phyloP scores from a whole-genome alignment of 768 basidiomycete species.

The Cystoderma amianthinum region DNA sequence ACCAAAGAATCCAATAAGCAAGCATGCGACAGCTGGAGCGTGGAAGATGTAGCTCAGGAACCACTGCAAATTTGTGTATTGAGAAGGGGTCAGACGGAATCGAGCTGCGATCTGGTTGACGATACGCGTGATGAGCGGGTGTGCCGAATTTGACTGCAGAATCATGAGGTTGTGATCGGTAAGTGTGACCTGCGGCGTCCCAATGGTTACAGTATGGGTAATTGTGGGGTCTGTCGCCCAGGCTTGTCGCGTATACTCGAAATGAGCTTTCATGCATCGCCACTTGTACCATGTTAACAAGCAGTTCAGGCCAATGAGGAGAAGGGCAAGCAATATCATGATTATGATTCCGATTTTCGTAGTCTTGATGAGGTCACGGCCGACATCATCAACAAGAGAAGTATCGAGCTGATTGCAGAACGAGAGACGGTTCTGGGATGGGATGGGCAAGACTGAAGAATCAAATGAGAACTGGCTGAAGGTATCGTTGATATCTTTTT shows the following conservation, averaged over 20 bases:
- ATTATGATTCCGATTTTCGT: conserved; percentile 76
- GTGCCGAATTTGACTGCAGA: conserved; percentile 58
- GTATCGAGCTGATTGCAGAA: conserved; percentile 81
- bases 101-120: conserved; percentile 43
- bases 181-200: conserved; percentile 48
- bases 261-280: conserved; percentile 57
- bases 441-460: conserved; percentile 69
- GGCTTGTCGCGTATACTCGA: conserved; percentile 67
- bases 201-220: conserved; percentile 26
- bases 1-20: conserved; percentile 91
- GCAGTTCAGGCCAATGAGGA: conserved; percentile 70
- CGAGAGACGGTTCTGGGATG: conserved; percentile 54
- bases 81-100: conserved; percentile 49
- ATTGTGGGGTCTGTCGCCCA: conserved; percentile 72
- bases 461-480: conserved; percentile 70
- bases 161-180: conserved; percentile 76
- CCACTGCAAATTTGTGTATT: conserved; percentile 75
- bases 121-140: conserved; percentile 69
- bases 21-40: conserved; percentile 82
- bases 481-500: conserved; percentile 85
- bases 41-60: conserved; percentile 90
- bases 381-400: conserved; percentile 81
- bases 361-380: conserved; percentile 68
- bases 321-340: conserved; percentile 60
- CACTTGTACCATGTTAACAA: conserved; percentile 88